A percentile compares a stretch with the other conserved stretches of the same genome.
These are phyloP conservation scores for Cercospora sp. DNA, from an alignment of 2,329 filamentous ascomycete genomes.

Conservation along the genomic window DNA sequence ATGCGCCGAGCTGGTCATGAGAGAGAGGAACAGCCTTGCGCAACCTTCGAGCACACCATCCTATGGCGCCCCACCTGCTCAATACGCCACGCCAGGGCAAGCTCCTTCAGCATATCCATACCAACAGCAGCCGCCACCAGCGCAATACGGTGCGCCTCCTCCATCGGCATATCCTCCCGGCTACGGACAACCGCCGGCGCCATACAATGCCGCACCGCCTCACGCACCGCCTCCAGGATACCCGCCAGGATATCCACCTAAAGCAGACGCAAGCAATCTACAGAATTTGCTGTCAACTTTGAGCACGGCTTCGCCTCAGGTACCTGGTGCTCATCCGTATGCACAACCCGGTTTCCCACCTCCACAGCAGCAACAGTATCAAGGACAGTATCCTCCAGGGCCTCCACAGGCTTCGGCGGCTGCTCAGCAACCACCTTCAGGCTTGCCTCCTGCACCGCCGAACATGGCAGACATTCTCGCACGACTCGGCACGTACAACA, in stretches of 20 bases:
- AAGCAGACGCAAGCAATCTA: slow-evolving; percentile 67
- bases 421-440: slow-evolving; percentile 37
- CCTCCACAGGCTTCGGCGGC: slow-evolving; percentile 18
- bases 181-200: slow-evolving; percentile 33
- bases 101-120: slow-evolving; percentile 33
- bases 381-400: slow-evolving; percentile 32
- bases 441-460: slow-evolving; percentile 57
- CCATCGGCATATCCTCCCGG: slow-evolving; percentile 24
- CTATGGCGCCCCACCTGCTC: slow-evolving; percentile 35
- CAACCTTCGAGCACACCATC: slow-evolving; percentile 28
- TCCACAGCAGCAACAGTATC: slow-evolving; percentile 16
- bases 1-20: slow-evolving; percentile 76
- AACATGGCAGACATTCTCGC: slow-evolving; percentile 74
- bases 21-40: slow-evolving; percentile 59
- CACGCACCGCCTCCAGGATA: slow-evolving; percentile 39
- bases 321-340: slow-evolving; percentile 20
- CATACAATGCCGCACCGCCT: slow-evolving; percentile 35
- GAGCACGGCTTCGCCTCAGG: slow-evolving; percentile 36
- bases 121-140: slow-evolving; percentile 39
- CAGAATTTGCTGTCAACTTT: slow-evolving; percentile 68
- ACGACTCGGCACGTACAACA: slow-evolving; percentile 56
- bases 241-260: slow-evolving; percentile 49
- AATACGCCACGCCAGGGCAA: slow-evolving; percentile 21
- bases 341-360: slow-evolving; percentile 24
- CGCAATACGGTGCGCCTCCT: slow-evolving; percentile 25